Conservation (phyloP, 2,329 filamentous ascomycete genomes). For the Aschersonia sp. region DNA sequence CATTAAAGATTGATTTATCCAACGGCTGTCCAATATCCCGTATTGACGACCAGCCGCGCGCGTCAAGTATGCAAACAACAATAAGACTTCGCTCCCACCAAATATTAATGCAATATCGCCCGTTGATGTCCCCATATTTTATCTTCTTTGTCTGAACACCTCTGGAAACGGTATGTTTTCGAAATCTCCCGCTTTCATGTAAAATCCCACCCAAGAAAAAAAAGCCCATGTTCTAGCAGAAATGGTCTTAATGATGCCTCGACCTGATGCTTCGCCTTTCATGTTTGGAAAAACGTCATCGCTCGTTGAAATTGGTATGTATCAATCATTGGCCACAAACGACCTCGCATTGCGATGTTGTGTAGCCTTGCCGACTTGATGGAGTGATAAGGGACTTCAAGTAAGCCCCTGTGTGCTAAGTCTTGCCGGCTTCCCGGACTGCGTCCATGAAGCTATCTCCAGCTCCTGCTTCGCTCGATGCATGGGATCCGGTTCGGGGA, state of each 20-base stretch:
- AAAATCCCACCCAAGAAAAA: too few species aligned
- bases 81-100: too few species aligned
- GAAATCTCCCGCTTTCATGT: too few species aligned
- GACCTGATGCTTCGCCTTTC: conserved; percentile 3
- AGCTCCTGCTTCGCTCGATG: conserved; percentile 27
- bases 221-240: too few species aligned
- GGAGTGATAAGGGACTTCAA: too few species aligned
- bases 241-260: too few species aligned
- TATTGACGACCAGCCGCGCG: not conserved
- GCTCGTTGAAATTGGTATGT: conserved; percentile 5
- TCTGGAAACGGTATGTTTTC: too few species aligned
- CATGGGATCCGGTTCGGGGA: conserved; percentile 14
- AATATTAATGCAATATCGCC: too few species aligned
- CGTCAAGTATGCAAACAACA: not conserved
- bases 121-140: too few species aligned
- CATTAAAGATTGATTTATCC: conserved; percentile 3
- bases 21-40: not conserved
- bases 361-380: too few species aligned
- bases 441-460: conserved; percentile 28
- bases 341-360: too few species aligned
- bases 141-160: too few species aligned
- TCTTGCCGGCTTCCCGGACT: conserved; percentile 20
- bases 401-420: conserved; percentile 4
- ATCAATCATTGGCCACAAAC: not conserved
- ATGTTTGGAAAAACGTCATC: conserved; percentile 11